Conservation (phyloP, 306 rosid species). For the Castanea crenata region DNA sequence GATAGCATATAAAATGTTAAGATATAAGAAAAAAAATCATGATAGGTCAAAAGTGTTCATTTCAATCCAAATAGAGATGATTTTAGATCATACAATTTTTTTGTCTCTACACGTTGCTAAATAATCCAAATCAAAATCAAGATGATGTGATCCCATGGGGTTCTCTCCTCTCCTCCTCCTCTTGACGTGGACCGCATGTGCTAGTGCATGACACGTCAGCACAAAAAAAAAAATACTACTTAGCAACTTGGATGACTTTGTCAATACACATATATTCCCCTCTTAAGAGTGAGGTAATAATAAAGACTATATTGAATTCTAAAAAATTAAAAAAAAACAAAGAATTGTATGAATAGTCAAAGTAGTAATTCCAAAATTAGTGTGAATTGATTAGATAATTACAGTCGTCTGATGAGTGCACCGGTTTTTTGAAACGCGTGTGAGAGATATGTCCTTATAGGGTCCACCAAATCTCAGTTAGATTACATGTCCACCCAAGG, state of each 20-base stretch:
- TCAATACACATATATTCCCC: neutral
- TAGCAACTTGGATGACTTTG: slow-evolving; percentile 13
- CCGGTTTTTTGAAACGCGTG: neutral
- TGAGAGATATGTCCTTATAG: neutral
- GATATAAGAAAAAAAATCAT: too few species aligned
- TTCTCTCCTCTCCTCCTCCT: neutral
- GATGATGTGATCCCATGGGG: slow-evolving; percentile 26
- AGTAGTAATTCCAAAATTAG: neutral
- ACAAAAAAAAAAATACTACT: neutral
- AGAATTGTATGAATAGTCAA: slow-evolving; percentile 1
- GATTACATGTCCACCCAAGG: neutral
- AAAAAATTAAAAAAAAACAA: too few species aligned
- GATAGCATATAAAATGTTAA: too few species aligned
- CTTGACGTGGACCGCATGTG: slow-evolving; percentile 35
- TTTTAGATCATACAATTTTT: too few species aligned
- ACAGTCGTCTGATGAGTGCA: slow-evolving; percentile 14
- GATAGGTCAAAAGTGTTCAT: too few species aligned
- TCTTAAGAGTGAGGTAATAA: neutral
- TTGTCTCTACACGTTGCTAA: too few species aligned
- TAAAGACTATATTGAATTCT: too few species aligned
- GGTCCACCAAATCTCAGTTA: slow-evolving; percentile 30
- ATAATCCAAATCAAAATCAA: neutral
- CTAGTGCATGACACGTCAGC: slow-evolving; percentile 31
- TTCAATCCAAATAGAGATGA: too few species aligned
- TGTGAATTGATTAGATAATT: slow-evolving; percentile 9